Evolutionary conservation across 345 rosid species (phyloP).

Genomic region (Abelmoschus esculentus): DNA sequence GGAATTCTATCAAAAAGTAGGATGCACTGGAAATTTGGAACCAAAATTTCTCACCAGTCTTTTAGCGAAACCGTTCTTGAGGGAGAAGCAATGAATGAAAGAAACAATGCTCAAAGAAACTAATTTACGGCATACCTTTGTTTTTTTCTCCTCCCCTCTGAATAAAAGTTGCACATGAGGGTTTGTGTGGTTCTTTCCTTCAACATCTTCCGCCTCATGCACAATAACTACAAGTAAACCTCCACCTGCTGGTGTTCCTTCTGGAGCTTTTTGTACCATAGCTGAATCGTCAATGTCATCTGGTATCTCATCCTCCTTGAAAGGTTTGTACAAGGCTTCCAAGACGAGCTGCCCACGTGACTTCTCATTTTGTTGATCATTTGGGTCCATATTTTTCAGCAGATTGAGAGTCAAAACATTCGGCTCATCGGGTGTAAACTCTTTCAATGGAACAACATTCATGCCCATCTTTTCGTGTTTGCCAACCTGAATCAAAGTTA

Average conservation of each 20-base stretch:
- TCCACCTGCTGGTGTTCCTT: constrained; percentile 79
- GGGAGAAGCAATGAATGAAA: neutral
- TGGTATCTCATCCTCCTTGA: constrained; percentile 49
- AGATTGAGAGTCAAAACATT: constrained; percentile 59
- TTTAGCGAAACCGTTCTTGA: neutral
- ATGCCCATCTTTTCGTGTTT: constrained; percentile 86
- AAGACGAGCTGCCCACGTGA: constrained; percentile 66
- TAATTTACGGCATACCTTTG: constrained; percentile 43
- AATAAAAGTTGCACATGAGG: constrained; percentile 70
- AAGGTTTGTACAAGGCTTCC: constrained; percentile 65
- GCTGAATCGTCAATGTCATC: constrained; percentile 37
- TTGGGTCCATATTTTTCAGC: constrained; percentile 67
- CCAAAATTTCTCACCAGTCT: neutral
- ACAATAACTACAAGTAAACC: constrained; percentile 75
- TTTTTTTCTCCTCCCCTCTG: constrained; percentile 79
- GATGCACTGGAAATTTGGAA: neutral
- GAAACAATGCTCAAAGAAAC: neutral
- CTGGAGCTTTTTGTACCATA: constrained; percentile 76
- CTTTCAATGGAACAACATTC: constrained; percentile 62
- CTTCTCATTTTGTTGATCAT: constrained; percentile 64
- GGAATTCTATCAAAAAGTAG: neutral
- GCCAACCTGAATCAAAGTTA: constrained; percentile 46
- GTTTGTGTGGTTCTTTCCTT: constrained; percentile 91
- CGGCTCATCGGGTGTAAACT: constrained; percentile 70
- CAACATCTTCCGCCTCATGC: constrained; percentile 89